These are phyloP conservation scores for Catunica adiposa DNA, from an alignment of 2,329 filamentous ascomycete species.

Conservation along the genomic window DNA sequence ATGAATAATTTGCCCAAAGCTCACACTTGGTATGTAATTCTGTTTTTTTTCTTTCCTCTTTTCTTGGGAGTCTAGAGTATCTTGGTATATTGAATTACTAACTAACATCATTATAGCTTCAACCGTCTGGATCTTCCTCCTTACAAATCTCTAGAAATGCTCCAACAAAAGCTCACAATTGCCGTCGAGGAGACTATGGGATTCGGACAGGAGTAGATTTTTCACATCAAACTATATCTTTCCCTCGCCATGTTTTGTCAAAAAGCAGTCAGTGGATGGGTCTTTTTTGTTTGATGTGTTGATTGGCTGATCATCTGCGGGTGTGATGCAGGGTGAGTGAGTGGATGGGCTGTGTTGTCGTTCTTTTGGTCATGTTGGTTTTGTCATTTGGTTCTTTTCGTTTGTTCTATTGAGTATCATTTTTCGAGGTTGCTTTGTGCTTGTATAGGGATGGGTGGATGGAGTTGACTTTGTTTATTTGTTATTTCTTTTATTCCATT, in stretches of 20 bases:
- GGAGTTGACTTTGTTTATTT: too few relatives aligned
- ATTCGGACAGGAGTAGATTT: constrained; percentile 73
- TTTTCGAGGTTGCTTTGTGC: constrained; percentile 12
- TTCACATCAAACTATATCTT: too few relatives aligned
- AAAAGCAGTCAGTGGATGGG: background rate
- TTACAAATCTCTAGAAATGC: constrained; percentile 73
- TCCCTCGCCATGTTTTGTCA: background rate
- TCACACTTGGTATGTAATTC: constrained; percentile 74
- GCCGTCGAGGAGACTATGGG: constrained; percentile 98
- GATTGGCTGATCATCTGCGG: background rate
- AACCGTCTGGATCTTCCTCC: constrained; percentile 90
- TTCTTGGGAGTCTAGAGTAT: background rate
- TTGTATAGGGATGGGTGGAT: background rate
- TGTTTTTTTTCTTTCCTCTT: constrained; percentile 5
- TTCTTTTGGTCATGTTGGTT: background rate
- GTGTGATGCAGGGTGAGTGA: background rate
- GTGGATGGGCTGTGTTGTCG: background rate
- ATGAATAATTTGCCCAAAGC: constrained; percentile 83
- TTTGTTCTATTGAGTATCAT: constrained; percentile 9
- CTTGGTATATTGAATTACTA: constrained; percentile 9
- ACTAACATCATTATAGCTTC: constrained; percentile 43
- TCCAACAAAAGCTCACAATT: constrained; percentile 84
- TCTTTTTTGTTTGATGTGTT: background rate
- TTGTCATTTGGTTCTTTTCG: constrained; percentile 10
- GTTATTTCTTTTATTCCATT: background rate